Conservation (phyloP, 1,284 basidiomycete genomes). For the Xerocomus nothofagi region DNA sequence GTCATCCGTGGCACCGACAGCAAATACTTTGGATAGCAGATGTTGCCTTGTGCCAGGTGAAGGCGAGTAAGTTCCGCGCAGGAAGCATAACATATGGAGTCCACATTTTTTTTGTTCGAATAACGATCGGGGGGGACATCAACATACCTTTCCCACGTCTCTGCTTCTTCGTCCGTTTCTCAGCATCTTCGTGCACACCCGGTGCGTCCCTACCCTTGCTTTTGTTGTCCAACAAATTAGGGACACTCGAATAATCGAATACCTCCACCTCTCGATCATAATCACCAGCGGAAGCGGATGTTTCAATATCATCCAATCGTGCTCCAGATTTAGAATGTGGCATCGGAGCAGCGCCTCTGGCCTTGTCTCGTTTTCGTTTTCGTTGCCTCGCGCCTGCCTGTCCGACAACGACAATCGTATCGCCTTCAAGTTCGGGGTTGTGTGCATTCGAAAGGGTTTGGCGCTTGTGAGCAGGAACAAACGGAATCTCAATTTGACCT, state of each 20-base stretch:
- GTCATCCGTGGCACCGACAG: not conserved
- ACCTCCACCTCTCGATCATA: slow-evolving; percentile 39
- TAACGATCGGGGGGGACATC: slow-evolving; percentile 1
- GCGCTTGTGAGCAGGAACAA: slow-evolving; percentile 60
- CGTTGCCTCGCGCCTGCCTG: slow-evolving; percentile 60
- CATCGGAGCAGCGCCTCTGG: slow-evolving; percentile 1
- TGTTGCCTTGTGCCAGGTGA: not conserved
- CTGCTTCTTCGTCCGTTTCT: slow-evolving; percentile 48
- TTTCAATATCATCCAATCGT: slow-evolving; percentile 3
- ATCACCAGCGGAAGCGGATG: slow-evolving; percentile 14
- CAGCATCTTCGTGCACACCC: slow-evolving; percentile 30
- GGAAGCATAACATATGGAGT: not conserved
- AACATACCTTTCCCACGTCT: slow-evolving; percentile 50
- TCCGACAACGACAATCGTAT: slow-evolving; percentile 72
- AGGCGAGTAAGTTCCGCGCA: slow-evolving; percentile 12
- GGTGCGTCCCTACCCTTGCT: slow-evolving; percentile 37
- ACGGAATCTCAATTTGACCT: slow-evolving; percentile 65
- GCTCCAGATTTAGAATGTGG: slow-evolving; percentile 4
- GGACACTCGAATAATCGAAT: slow-evolving; percentile 75
- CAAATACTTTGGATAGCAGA: not conserved
- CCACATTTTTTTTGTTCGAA: not conserved
- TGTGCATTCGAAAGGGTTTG: slow-evolving; percentile 20
- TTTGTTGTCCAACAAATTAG: slow-evolving; percentile 75
- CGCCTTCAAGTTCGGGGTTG: slow-evolving; percentile 42
- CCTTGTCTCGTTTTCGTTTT: slow-evolving; percentile 44